A percentile compares a stretch with the other conserved stretches of the same genome.
These are phyloP conservation scores for Termitomyces sp. DNA, from an alignment of 768 basidiomycete species.

Conservation along the genomic window DNA sequence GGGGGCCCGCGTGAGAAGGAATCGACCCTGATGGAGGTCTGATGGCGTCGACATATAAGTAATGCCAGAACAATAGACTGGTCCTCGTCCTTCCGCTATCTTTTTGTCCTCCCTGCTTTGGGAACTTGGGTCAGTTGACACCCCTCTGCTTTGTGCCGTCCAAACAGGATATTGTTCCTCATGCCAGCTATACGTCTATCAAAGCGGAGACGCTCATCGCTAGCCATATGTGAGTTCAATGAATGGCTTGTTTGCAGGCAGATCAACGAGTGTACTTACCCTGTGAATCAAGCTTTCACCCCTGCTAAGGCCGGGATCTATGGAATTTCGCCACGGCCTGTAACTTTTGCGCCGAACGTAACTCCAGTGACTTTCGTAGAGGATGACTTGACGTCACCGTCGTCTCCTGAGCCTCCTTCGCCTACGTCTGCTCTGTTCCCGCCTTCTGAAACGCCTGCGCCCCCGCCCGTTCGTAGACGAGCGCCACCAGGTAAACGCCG, in stretches of 20 bases:
- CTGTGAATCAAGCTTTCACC: conserved; percentile 18
- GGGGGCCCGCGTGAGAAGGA: background rate
- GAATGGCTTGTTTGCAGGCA: background rate
- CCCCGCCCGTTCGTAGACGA: conserved; percentile 37
- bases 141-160: background rate
- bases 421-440: conserved; percentile 45
- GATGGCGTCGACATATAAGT: background rate
- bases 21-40: background rate
- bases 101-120: conserved; percentile 17
- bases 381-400: conserved; percentile 20
- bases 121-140: conserved; percentile 6
- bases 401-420: conserved; percentile 25
- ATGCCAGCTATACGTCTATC: conserved; percentile 17
- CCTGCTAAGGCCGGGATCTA: conserved; percentile 52
- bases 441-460: conserved; percentile 37
- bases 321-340: conserved; percentile 38
- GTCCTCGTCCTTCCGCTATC: conserved; percentile 1
- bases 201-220: conserved; percentile 13
- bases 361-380: conserved; percentile 22
- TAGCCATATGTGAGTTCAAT: conserved; percentile 9
- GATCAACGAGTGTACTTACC: background rate
- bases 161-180: background rate
- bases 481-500: conserved; percentile 58
- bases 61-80: background rate
- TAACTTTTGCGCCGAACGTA: conserved; percentile 48